Conservation (phyloP, 108 stramenopile species). For the Aurantiochytrium sp. region DNA sequence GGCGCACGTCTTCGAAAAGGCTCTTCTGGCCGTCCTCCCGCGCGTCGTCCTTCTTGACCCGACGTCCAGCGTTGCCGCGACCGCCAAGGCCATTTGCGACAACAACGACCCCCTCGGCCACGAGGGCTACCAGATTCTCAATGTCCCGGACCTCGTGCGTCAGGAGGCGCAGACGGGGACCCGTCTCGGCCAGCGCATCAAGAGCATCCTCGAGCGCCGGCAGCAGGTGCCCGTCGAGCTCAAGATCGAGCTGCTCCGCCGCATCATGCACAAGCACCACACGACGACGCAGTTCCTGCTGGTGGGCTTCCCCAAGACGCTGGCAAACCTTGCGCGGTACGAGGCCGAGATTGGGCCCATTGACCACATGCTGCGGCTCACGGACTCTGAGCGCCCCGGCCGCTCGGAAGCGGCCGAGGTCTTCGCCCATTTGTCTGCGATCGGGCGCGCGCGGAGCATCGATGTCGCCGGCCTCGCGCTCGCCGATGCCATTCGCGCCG, state of each 20-base stretch:
- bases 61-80: constrained; percentile 83
- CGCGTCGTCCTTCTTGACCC: constrained; percentile 88
- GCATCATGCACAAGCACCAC: constrained; percentile 37
- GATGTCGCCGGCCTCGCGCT: not conserved
- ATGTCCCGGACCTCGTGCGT: constrained; percentile 80
- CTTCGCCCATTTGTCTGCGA: not conserved
- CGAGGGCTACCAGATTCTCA: constrained; percentile 80
- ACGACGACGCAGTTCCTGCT: constrained; percentile 71
- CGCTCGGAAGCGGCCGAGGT: not conserved
- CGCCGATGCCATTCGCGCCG: not conserved
- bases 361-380: constrained; percentile 69
- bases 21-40: not conserved
- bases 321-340: constrained; percentile 68
- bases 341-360: constrained; percentile 69
- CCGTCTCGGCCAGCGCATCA: constrained; percentile 72
- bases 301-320: constrained; percentile 75
- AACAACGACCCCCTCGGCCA: constrained; percentile 58
- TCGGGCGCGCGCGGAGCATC: not conserved
- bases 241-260: constrained; percentile 66
- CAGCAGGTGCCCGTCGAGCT: constrained; percentile 71
- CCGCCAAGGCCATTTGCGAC: constrained; percentile 50
- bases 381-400: not conserved
- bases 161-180: constrained; percentile 75
- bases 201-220: constrained; percentile 75
- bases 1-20: not conserved